Base-by-base conservation (phyloP, 2,329 filamentous ascomycete species). In the Hypomyces perniciosus region DNA sequence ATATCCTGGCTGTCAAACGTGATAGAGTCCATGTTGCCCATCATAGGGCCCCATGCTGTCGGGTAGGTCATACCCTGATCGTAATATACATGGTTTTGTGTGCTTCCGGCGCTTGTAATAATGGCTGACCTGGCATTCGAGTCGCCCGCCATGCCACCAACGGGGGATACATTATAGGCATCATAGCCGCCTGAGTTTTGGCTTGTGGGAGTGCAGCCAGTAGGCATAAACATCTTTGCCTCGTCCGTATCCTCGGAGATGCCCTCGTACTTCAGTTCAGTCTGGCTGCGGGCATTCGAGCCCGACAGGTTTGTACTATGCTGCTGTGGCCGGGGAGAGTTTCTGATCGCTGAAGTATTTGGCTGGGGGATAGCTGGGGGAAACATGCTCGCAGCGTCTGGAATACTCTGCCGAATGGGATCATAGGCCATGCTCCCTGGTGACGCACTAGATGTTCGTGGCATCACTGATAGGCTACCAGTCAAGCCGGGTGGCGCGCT, bases 1-100 rank as follows among this genome's bases (percentile, higher is more conserved):
- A 92, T 81, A 56, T 91, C 86, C 56, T 88, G 86, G 53, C 81
- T 85, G 62, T 89, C 83, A 57, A 91, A 88, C 54, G 86, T 83
- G 68, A 90, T 85, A 56, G 71, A 69, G 43, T 77, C 71, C 54
- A 72, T 68, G 48, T 62, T 69, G 6, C 65, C 64, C 55, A 63
- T 59, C 2, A 61, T 57, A 5, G 60, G 57, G n/a, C 54, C 60
- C 67, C 67, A 69, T 1, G 59, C 52, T 44, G 65, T 58, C 10
- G 59, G 59, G 35, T 62, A 66, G 3, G 65, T 51, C 33, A 67
- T 58, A 29, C 52, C 55, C 8, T 61, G 62, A 5, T 56, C 55
- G 51, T 61, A 67, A 42, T 66, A 68, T 43, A 63, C 51, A n/a
- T 51, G 56, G 41, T 48, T 42, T 12, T 52, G 44, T 5, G 51